Evolutionary conservation across 176 grass and related monocot species (phyloP), one percentile per base, ranked within the genome.

Genomic region (Hsuehochloa calcarea): DNA sequence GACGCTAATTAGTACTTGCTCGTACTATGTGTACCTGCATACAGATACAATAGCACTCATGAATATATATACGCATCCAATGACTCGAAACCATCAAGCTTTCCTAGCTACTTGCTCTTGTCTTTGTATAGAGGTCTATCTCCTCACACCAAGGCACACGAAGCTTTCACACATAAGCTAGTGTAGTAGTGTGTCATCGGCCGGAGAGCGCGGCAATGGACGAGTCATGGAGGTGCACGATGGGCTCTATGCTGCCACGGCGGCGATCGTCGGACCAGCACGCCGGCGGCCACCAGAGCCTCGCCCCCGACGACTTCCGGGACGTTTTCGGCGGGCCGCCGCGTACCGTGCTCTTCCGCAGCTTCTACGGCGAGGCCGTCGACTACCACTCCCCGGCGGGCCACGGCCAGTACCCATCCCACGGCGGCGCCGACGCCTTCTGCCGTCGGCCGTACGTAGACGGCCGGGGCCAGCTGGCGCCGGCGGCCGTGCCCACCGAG

Each of bases 321-420:
- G 95, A 97, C 86, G 95, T 97, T 71, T 97, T 93, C 61, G 95
- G 95, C 10, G 95, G 92, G 19, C 95, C 95, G 44, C 95, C 95
- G 22, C 88, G 92, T 46, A 94, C 88, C 19, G 89, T 97, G 70
- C 90, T 97, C 80, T 87, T 94, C 41, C 87, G 95, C 51, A 91
- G 80, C 73, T 97, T 97, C 90, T 80, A 73, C 75, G 84, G 88
- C 16, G 88, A 90, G 78, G 70, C 74, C 22, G 58, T 29, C 0
- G 73, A 77, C 65, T 72, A 83, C 55, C 79, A 74, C 38, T 72
- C 89, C 7, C 22, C 81, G 29, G 10, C 38, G 37, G 88, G 47
- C 14, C 23, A 62, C 61, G 39, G 72, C 12, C 79, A 84, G 46
- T 56, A 72, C 83, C 16, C 44, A 49, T 47, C 8, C 26, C 65